phyloP scores from a whole-genome alignment of 1,284 basidiomycete genomes.

The Rhodotorula sp. region DNA sequence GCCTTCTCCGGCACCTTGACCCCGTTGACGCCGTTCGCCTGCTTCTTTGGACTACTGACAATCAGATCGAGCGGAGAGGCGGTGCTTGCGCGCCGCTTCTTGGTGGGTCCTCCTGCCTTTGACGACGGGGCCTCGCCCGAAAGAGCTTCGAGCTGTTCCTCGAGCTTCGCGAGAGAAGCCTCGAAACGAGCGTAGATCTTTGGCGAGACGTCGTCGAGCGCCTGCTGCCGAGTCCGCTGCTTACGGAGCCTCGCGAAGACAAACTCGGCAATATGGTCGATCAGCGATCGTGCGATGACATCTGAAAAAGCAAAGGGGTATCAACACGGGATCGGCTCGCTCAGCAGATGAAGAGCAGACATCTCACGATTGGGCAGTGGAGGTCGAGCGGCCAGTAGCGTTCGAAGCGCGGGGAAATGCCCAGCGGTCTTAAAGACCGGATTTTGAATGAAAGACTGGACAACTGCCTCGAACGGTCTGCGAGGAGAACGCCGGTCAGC shows the following conservation, averaged over 20 bases:
- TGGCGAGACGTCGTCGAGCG: neutral
- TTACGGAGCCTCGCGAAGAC: neutral
- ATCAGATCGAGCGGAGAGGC: neutral
- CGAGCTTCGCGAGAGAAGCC: neutral
- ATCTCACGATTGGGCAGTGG: constrained; percentile 15
- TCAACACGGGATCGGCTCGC: too few species aligned
- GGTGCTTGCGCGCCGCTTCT: constrained; percentile 31
- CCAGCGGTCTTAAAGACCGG: neutral
- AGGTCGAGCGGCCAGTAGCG: constrained; percentile 19
- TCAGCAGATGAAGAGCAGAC: neutral
- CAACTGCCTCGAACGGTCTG: constrained; percentile 1
- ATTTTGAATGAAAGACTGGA: neutral
- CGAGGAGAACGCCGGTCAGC: neutral
- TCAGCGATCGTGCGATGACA: constrained; percentile 24
- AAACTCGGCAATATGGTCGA: constrained; percentile 30
- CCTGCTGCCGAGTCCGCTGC: neutral
- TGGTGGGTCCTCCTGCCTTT: neutral
- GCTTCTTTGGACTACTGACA: constrained; percentile 22
- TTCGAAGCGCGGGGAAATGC: constrained; percentile 19
- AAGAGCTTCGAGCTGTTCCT: neutral
- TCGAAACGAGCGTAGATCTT: neutral
- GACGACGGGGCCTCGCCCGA: neutral
- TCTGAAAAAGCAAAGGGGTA: neutral
- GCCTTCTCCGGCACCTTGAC: neutral
- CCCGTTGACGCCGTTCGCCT: neutral